Percentiles rank a stretch among this genome's conserved stretches.
These are phyloP conservation scores for Inonotus obliquus DNA, from an alignment of 1,284 basidiomycete species.

Conservation along the genomic window DNA sequence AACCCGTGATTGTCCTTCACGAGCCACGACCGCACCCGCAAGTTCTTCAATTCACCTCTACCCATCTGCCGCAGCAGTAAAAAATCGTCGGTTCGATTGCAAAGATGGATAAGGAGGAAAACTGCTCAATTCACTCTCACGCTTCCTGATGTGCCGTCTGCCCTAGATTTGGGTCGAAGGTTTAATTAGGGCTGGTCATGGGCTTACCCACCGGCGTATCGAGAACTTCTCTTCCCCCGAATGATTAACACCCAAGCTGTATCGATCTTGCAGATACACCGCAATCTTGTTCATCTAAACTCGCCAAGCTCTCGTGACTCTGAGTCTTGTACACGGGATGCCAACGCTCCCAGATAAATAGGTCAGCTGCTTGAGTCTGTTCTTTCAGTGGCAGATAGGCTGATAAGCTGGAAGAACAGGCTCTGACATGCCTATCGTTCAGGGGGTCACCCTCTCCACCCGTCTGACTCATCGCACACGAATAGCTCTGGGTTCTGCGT, in stretches of 20 bases:
- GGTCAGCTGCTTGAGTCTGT: background rate
- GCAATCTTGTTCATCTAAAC: background rate
- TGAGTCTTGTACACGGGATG: conserved; percentile 2
- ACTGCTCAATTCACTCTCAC: too few relatives aligned
- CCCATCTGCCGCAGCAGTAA: too few relatives aligned
- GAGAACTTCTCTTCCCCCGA: background rate
- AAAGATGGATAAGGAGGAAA: too few relatives aligned
- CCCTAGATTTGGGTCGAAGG: background rate
- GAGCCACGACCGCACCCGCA: too few relatives aligned
- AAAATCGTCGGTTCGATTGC: too few relatives aligned
- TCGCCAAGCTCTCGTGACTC: background rate
- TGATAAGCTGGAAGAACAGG: background rate
- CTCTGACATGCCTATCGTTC: background rate
- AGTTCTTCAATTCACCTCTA: too few relatives aligned
- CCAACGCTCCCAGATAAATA: background rate
- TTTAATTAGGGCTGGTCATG: background rate
- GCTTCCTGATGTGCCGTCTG: background rate
- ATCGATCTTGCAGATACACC: background rate
- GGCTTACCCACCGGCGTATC: background rate
- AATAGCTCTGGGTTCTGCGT: background rate
- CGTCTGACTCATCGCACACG: background rate
- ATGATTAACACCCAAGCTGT: background rate
- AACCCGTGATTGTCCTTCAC: too few relatives aligned
- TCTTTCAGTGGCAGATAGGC: background rate
- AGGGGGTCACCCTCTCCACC: background rate